These are phyloP conservation scores for Boletellus deceptivus DNA, from an alignment of 1,284 basidiomycete species.

Conservation along the genomic window DNA sequence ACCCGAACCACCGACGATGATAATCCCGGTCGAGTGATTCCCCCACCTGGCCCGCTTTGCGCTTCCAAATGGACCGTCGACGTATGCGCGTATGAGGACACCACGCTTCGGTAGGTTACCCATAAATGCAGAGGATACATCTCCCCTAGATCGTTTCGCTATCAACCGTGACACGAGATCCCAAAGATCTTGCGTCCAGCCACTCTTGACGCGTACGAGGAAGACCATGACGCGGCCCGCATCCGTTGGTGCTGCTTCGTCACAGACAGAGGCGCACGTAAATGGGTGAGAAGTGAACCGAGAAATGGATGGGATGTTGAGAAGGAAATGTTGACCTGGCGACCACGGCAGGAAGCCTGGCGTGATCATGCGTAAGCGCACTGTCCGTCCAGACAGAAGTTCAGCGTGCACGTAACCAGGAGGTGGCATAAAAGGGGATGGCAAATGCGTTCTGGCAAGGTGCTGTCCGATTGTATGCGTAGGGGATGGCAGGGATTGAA, in stretches of 20 bases:
- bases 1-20: slow-evolving; percentile 81
- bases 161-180: slow-evolving; percentile 44
- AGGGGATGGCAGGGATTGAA: background rate
- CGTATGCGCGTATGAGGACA: slow-evolving; percentile 59
- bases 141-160: slow-evolving; percentile 37
- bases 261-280: slow-evolving; percentile 71
- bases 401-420: slow-evolving; percentile 76
- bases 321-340: slow-evolving; percentile 78
- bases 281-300: slow-evolving; percentile 78
- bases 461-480: slow-evolving; percentile 1
- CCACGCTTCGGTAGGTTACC: slow-evolving; percentile 42
- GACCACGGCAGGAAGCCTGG: slow-evolving; percentile 65
- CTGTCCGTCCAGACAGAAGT: slow-evolving; percentile 73
- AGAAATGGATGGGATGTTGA: slow-evolving; percentile 71
- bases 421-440: slow-evolving; percentile 46
- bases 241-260: slow-evolving; percentile 45
- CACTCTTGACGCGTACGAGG: slow-evolving; percentile 73
- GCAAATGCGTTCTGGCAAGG: background rate
- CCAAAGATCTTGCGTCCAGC: slow-evolving; percentile 78
- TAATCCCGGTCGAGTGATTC: slow-evolving; percentile 59
- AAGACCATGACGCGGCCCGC: slow-evolving; percentile 64
- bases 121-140: slow-evolving; percentile 8
- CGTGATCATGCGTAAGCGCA: slow-evolving; percentile 71
- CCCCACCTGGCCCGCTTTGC: slow-evolving; percentile 66
- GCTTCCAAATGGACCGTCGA: slow-evolving; percentile 84